Percentiles rank a stretch among this genome's conserved stretches.
These are phyloP conservation scores for Xylaria sp. DNA, from an alignment of 2,329 filamentous ascomycete species.

Conservation along the genomic window DNA sequence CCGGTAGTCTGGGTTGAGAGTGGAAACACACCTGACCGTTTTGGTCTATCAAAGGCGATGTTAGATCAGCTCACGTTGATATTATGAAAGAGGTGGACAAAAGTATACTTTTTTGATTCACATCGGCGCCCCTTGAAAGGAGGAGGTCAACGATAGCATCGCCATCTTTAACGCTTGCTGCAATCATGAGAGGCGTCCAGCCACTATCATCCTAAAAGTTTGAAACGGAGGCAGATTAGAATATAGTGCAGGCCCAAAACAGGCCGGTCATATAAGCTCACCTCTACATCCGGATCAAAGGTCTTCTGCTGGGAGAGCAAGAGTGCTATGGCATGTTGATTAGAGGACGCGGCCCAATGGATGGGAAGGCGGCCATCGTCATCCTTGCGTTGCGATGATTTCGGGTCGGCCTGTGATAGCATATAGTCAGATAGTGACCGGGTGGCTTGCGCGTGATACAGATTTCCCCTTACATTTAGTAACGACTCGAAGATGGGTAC, in stretches of 20 bases:
- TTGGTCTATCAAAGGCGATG: constrained; percentile 59
- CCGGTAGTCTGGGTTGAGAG: not conserved
- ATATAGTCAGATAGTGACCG: constrained; percentile 24
- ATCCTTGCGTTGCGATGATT: constrained; percentile 76
- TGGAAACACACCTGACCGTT: constrained; percentile 66
- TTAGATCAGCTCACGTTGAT: constrained; percentile 22
- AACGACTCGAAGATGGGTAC: constrained; percentile 78
- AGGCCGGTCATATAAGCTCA: constrained; percentile 49
- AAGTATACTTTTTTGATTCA: constrained; percentile 72
- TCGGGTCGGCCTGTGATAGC: constrained; percentile 74
- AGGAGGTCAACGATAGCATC: constrained; percentile 75
- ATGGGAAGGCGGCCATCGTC: constrained; percentile 89
- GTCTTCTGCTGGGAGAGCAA: constrained; percentile 74
- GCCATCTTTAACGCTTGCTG: constrained; percentile 76
- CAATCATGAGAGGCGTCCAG: constrained; percentile 88
- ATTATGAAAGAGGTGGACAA: not conserved
- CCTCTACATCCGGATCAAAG: constrained; percentile 87
- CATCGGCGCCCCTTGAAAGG: constrained; percentile 74
- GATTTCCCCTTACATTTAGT: constrained; percentile 65
- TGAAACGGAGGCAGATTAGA: constrained; percentile 10
- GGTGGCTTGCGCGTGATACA: not conserved
- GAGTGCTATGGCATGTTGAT: constrained; percentile 78
- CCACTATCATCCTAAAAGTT: constrained; percentile 73
- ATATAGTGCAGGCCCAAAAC: not conserved
- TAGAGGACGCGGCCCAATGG: constrained; percentile 93